A percentile compares a stretch with the other conserved stretches of the same genome.
These are phyloP conservation scores for Primulina tabacum DNA, from an alignment of 257 asterid species.

Conservation along the genomic window DNA sequence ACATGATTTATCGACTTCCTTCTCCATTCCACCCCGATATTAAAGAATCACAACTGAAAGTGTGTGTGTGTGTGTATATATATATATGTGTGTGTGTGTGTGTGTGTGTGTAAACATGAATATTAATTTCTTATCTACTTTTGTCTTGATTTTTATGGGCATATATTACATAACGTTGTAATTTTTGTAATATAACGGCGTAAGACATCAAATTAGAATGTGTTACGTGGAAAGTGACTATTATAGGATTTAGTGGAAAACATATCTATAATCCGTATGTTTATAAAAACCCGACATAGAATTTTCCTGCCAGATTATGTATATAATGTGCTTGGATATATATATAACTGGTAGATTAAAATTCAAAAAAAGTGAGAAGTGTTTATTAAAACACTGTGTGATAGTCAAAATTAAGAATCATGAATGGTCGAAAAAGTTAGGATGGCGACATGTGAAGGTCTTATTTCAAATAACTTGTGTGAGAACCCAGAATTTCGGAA, in stretches of 20 bases:
- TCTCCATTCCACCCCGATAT: too few relatives aligned
- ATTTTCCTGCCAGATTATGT: not conserved
- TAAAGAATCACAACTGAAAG: too few relatives aligned
- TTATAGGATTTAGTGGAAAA: conserved; percentile 23
- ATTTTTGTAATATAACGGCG: too few relatives aligned
- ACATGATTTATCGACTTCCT: not conserved
- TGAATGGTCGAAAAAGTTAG: conserved; percentile 19
- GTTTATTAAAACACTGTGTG: not conserved
- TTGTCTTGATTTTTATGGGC: not conserved
- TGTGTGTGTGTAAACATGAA: too few relatives aligned
- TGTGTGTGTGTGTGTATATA: too few relatives aligned
- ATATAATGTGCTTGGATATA: not conserved
- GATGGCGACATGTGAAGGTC: conserved; percentile 11
- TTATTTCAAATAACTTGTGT: too few relatives aligned
- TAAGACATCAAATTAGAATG: not conserved
- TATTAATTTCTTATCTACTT: too few relatives aligned
- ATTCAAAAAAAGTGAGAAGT: not conserved
- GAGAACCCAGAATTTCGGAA: too few relatives aligned
- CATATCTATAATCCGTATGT: conserved; percentile 22
- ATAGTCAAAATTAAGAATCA: conserved; percentile 28
- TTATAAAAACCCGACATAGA: conserved; percentile 11
- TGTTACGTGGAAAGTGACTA: not conserved
- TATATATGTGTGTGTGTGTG: too few relatives aligned
- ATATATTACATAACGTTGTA: not conserved
- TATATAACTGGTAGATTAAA: not conserved